These are phyloP conservation scores for Umbelopsis ramanniana DNA, from an alignment of 192 early-diverging fungal species.

Conservation along the genomic window DNA sequence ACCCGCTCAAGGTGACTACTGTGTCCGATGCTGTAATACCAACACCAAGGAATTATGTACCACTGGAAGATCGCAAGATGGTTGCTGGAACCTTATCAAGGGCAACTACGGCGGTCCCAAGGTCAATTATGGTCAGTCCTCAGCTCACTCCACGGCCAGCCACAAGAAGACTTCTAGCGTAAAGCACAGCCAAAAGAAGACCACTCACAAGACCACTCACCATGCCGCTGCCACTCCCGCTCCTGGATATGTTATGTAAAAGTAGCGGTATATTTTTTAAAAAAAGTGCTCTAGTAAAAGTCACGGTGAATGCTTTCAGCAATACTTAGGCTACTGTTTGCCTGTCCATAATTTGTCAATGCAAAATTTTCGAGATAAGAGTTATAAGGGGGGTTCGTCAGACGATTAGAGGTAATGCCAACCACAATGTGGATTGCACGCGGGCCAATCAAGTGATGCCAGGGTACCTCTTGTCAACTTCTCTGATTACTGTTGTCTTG, in stretches of 20 bases:
- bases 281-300: too few relatives aligned
- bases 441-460: too few relatives aligned
- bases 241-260: neutral
- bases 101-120: slow-evolving; percentile 35
- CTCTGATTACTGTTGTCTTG: too few relatives aligned
- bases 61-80: slow-evolving; percentile 37
- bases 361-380: too few relatives aligned
- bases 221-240: neutral
- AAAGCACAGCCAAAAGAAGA: neutral
- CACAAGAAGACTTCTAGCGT: neutral
- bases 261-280: too few relatives aligned
- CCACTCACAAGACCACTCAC: neutral
- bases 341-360: too few relatives aligned
- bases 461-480: too few relatives aligned
- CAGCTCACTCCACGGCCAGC: neutral
- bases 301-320: too few relatives aligned
- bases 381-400: too few relatives aligned
- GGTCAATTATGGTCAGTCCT: neutral
- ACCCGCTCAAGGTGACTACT: slow-evolving; percentile 21
- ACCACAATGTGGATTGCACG: too few relatives aligned
- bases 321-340: too few relatives aligned
- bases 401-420: too few relatives aligned
- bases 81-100: slow-evolving; percentile 33
- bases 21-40: slow-evolving; percentile 29
- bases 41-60: slow-evolving; percentile 32